Evolutionary conservation across 345 rosid genomes (phyloP).

Genomic region (Lumnitzera racemosa): DNA sequence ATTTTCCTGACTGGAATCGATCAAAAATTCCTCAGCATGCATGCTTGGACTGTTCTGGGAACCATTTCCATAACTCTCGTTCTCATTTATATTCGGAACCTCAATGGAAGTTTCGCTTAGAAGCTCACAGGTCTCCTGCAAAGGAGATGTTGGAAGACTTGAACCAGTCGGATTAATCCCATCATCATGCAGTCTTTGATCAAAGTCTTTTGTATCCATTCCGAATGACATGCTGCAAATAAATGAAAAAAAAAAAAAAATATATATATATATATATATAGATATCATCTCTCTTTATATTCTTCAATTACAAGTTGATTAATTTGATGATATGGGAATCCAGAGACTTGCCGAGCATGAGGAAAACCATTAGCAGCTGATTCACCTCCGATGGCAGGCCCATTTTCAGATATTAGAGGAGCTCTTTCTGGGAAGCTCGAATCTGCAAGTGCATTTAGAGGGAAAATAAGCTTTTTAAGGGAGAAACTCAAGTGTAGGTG

Average conservation of each 20-base stretch:
- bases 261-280: too few relatives aligned
- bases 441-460: too few relatives aligned
- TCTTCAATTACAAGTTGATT: background rate
- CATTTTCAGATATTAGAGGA: too few relatives aligned
- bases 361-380: too few relatives aligned
- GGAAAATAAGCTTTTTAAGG: too few relatives aligned
- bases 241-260: background rate
- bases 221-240: conserved; percentile 35
- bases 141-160: conserved; percentile 3
- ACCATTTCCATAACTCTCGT: conserved; percentile 25
- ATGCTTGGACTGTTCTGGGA: conserved; percentile 48
- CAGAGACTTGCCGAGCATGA: too few relatives aligned
- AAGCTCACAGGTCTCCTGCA: conserved; percentile 21
- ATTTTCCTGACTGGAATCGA: conserved; percentile 21
- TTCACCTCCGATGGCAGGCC: too few relatives aligned
- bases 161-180: conserved; percentile 17
- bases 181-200: conserved; percentile 19
- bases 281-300: conserved; percentile 1
- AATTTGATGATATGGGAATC: too few relatives aligned
- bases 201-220: conserved; percentile 25
- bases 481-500: too few relatives aligned
- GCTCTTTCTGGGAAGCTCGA: too few relatives aligned
- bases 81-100: conserved; percentile 25
- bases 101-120: conserved; percentile 41
- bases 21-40: conserved; percentile 34